Percentiles rank a stretch among this genome's conserved stretches.
Conservation (phyloP, 306 rosid genomes). For the Sindora glabra region DNA sequence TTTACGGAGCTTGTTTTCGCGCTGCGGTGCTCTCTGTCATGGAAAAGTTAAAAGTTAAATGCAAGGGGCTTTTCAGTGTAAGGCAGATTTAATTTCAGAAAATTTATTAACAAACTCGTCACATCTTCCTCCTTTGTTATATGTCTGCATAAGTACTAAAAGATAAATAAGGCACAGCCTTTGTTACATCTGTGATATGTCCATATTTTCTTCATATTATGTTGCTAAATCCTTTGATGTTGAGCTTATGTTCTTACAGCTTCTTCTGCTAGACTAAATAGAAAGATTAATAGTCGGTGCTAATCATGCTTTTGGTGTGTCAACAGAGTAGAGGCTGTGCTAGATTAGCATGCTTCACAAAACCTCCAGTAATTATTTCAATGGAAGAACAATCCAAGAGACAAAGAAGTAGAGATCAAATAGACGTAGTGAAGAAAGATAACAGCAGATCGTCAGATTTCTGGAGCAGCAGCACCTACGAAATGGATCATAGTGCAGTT, state of each 20-base stretch:
- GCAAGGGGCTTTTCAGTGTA: conserved; percentile 55
- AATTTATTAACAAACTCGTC: not conserved
- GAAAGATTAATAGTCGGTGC: conserved; percentile 19
- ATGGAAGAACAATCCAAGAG: conserved; percentile 42
- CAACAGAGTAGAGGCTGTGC: conserved; percentile 95
- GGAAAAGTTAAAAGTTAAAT: conserved; percentile 51
- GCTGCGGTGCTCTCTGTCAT: conserved; percentile 27
- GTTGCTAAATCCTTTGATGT: not conserved
- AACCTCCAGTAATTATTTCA: conserved; percentile 22
- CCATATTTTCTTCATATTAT: not conserved
- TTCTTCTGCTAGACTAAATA: not conserved
- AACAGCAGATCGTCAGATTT: conserved; percentile 52
- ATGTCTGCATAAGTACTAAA: too few relatives aligned
- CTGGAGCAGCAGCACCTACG: conserved; percentile 62
- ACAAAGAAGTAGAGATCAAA: conserved; percentile 33
- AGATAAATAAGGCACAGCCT: too few relatives aligned
- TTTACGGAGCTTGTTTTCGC: conserved; percentile 41
- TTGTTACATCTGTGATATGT: not conserved
- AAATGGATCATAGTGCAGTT: conserved; percentile 44
- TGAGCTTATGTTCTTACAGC: not conserved
- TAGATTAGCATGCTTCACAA: conserved; percentile 55
- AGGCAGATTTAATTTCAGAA: conserved; percentile 17
- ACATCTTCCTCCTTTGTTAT: too few relatives aligned
- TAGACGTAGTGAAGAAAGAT: conserved; percentile 29
- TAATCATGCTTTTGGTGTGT: conserved; percentile 53